Evolutionary conservation across 2,329 filamentous ascomycete genomes (phyloP), one percentile per base, ranked within the genome.

Genomic region (Apiospora malaysiana): DNA sequence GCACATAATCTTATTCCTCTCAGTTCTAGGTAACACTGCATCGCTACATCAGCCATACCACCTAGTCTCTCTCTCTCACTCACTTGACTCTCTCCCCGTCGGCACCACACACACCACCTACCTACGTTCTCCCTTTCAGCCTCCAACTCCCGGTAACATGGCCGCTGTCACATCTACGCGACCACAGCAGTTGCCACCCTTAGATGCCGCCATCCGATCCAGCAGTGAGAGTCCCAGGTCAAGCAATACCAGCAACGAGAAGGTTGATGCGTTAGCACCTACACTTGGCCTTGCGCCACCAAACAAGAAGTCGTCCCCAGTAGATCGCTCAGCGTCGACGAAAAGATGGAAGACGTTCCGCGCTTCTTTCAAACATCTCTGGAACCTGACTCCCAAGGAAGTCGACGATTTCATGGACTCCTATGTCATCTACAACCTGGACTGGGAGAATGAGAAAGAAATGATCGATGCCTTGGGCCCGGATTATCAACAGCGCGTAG

Each of bases 321-420:
- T 42, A 82, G 85, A 73, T 40, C 84, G 83, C 23, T 82, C 85
- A 1, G 84, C 82, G 9, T 83, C 83, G 3, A 80, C 85, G 4
- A 85, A 85, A 73, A 82, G 86, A 49, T 81, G 83, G 77, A 86
- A 83, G 78, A 86, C 83, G 1, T 86, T 88, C 71, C 80, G 84
- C 78, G 80, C 79, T 68, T 82, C 86, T 5, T 87, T 87, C 80
- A 84, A 83, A 72, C 85, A 86, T 75, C 81, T 88, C 56, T 80
- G 81, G 71, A 81, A 85, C 74, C 79, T 88, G 68, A 85, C 81
- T 0, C 83, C 84, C 9, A 83, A 86, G 76, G 79, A 88, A 72
- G 85, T 88, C 3, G 84, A 87, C 70, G 85, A 87, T 72, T 88
- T 86, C 77, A 88, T 88, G 86, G 84, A 84, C 2, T 88, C 86